Evolutionary conservation across 257 asterid genomes (phyloP).

Genomic region (Fraxinus pennsylvanica): DNA sequence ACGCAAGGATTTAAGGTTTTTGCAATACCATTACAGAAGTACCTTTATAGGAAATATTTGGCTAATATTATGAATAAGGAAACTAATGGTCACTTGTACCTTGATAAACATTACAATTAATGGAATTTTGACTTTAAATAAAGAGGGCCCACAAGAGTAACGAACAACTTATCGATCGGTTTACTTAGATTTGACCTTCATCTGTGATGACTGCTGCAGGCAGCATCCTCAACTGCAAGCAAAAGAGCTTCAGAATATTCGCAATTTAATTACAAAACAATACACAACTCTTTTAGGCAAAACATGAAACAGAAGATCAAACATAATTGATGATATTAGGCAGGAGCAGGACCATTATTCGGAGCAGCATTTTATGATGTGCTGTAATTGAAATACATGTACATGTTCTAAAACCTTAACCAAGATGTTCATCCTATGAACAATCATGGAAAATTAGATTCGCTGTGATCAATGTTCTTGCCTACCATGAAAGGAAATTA

Average conservation of each 20-base stretch:
- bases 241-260: not conserved
- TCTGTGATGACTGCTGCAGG: slow-evolving; percentile 12
- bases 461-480: not conserved
- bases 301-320: not conserved
- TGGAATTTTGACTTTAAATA: slow-evolving; percentile 20
- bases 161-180: slow-evolving; percentile 14
- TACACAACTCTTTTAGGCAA: not conserved
- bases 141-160: slow-evolving; percentile 10
- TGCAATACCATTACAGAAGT: not conserved
- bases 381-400: too few relatives aligned
- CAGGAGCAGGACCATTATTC: not conserved
- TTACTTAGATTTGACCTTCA: slow-evolving; percentile 16
- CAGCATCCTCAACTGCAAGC: slow-evolving; percentile 29
- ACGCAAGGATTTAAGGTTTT: not conserved
- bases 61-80: too few relatives aligned
- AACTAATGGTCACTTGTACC: not conserved
- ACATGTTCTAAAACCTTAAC: not conserved
- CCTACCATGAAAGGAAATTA: not conserved
- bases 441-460: not conserved
- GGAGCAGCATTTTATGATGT: not conserved
- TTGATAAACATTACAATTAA: slow-evolving; percentile 14
- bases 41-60: not conserved
- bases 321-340: not conserved
- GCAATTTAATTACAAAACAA: slow-evolving; percentile 10
- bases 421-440: too few relatives aligned